phyloP scores from a whole-genome alignment of 2,329 filamentous ascomycete genomes.

The Alternaria alternata region DNA sequence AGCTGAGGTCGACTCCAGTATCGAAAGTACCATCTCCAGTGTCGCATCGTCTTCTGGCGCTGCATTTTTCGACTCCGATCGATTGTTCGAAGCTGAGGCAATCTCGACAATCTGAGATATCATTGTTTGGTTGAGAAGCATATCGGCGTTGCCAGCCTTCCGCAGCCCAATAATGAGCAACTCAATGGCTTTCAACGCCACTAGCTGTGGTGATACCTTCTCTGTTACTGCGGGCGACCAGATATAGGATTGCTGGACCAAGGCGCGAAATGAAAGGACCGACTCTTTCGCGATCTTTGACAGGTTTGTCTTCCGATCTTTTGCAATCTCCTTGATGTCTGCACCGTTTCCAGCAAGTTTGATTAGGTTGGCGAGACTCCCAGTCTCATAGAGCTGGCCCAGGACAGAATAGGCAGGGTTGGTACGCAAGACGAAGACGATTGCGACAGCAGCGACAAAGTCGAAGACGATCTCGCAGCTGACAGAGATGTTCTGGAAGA shows the following conservation, averaged over 20 bases:
- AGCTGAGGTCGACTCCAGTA: constrained; percentile 61
- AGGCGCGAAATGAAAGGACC: constrained; percentile 63
- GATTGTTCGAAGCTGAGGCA: constrained; percentile 34
- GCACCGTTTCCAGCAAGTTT: constrained; percentile 61
- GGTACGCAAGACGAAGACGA: constrained; percentile 68
- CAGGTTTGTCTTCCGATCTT: constrained; percentile 72
- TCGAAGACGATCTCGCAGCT: constrained; percentile 58
- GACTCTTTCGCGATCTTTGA: constrained; percentile 69
- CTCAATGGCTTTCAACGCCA: constrained; percentile 71
- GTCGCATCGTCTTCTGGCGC: constrained; percentile 29
- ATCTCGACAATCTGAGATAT: constrained; percentile 56
- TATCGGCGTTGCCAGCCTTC: constrained; percentile 57
- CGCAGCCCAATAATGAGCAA: constrained; percentile 62
- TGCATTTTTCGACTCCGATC: constrained; percentile 23
- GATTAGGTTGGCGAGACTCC: constrained; percentile 63
- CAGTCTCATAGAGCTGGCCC: constrained; percentile 64
- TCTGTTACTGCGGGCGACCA: constrained; percentile 66
- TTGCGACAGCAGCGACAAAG: constrained; percentile 70
- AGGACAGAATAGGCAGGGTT: constrained; percentile 68
- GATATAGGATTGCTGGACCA: constrained; percentile 62
- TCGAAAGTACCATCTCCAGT: constrained; percentile 57
- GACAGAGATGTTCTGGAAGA: constrained; percentile 68
- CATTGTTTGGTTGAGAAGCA: constrained; percentile 54
- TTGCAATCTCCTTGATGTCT: constrained; percentile 68
- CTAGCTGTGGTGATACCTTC: constrained; percentile 67